Percentiles rank a stretch among this genome's conserved stretches.
Evolutionary conservation across 768 basidiomycete species (phyloP).

Genomic region (Rhodotorula kratochvilovae): DNA sequence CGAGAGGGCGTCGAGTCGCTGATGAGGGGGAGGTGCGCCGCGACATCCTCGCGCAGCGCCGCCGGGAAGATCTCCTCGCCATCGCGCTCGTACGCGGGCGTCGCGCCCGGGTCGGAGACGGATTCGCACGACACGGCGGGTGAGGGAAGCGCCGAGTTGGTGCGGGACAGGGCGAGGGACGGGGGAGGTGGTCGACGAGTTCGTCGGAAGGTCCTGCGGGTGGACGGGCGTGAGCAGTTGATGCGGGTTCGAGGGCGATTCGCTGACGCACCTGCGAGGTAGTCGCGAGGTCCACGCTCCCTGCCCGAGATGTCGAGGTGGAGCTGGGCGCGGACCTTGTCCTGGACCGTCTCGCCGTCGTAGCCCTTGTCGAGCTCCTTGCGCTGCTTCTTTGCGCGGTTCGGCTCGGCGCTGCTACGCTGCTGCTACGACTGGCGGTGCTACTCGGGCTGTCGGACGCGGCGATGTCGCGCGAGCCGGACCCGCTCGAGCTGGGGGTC

Average conservation of each 20-base stretch:
- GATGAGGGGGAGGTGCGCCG: slow-evolving; percentile 12
- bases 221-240: not conserved
- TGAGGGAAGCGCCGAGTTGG: slow-evolving; percentile 20
- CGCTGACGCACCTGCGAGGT: slow-evolving; percentile 16
- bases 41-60: not conserved
- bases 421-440: not conserved
- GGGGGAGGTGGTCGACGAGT: slow-evolving; percentile 26
- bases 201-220: slow-evolving; percentile 26
- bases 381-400: slow-evolving; percentile 5
- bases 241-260: too few relatives aligned
- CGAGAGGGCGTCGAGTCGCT: slow-evolving; percentile 40
- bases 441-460: not conserved
- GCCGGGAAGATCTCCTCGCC: not conserved
- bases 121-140: slow-evolving; percentile 21
- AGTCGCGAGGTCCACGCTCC: slow-evolving; percentile 15
- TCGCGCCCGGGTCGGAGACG: not conserved
- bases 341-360: slow-evolving; percentile 30
- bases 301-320: not conserved
- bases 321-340: not conserved
- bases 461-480: not conserved
- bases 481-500: slow-evolving; percentile 3
- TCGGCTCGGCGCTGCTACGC: not conserved
- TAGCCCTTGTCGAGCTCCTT: slow-evolving; percentile 30
- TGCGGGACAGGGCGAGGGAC: slow-evolving; percentile 28
- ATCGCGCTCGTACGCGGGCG: not conserved